Evolutionary conservation across 768 basidiomycete species (phyloP), one percentile per base, ranked within the genome.

Genomic region (Suillus occidentalis): DNA sequence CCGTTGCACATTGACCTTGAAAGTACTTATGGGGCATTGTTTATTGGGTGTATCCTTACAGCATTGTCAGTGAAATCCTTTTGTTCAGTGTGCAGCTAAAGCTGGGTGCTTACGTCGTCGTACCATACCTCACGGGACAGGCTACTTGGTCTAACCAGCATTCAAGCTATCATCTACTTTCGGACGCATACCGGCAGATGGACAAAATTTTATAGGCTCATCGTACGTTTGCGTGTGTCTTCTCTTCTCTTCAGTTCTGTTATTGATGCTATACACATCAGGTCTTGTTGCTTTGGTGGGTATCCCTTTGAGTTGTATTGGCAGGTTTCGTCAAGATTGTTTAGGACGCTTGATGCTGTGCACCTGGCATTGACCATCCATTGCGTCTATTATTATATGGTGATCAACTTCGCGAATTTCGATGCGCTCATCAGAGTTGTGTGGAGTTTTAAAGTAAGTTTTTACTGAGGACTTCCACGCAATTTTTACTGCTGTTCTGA

Each of bases 321-420:
- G 22, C 62, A 7, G n/a, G 49, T 12, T 12, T 28, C 12, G 16
- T 49, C 36, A 28, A n/a, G 20, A 45, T 28, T 16, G 0, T 25
- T 36, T 47, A 81, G 80, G 79, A 25, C 74, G 6, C 70, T 80
- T 16, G 79, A 80, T 66, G 74, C 74, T 10, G 59, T 78, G 20
- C 78, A 80, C 40, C 66, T 79, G 28, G 72, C 72, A 0, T 70
- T 80, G 18, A 67, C 78, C 31, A 73, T 77, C 4, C 76, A 79
- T 62, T 70, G 69, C 36, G 43, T 80, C 18, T 80, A 81, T 66
- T 75, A 70, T 67, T 81, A 79, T 69, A 61, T 77, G 45, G 72
- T 81, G 49, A 70, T 68, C 12, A 80, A 77, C 49, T 78, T 73
- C 58, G 70, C 61, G 37, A 76, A 79, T 61, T 71, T 75, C 2